phyloP scores from a whole-genome alignment of 768 basidiomycete species.

The Rhodotorula babjevae region DNA sequence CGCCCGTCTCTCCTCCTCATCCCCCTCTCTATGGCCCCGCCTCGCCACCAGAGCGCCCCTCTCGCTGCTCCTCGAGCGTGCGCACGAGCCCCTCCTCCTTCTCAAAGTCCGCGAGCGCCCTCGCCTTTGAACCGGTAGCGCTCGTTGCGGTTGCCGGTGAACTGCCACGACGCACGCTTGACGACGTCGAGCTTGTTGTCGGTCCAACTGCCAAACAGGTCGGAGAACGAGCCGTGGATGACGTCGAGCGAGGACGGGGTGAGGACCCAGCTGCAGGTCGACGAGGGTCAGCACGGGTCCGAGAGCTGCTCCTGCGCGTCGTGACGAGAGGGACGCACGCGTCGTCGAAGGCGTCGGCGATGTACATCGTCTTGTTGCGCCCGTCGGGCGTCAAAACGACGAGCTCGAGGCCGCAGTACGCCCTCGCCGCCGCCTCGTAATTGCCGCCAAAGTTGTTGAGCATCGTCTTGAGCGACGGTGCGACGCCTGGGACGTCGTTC shows the following conservation, averaged over 20 bases:
- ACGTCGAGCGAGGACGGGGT: slow-evolving; percentile 27
- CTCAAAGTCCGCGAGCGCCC: background rate
- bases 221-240: slow-evolving; percentile 18
- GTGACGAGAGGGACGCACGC: slow-evolving; percentile 14
- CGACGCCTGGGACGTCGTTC: slow-evolving; percentile 37
- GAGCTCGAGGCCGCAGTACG: slow-evolving; percentile 40
- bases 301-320: too few species aligned
- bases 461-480: slow-evolving; percentile 40
- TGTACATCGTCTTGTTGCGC: slow-evolving; percentile 19
- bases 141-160: slow-evolving; percentile 37
- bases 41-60: too few species aligned
- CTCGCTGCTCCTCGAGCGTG: too few species aligned
- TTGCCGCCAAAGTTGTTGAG: slow-evolving; percentile 34
- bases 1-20: too few species aligned
- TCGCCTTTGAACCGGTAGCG: slow-evolving; percentile 14
- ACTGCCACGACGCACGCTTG: slow-evolving; percentile 15
- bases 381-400: slow-evolving; percentile 33
- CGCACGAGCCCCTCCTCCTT: too few species aligned
- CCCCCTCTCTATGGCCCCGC: too few species aligned
- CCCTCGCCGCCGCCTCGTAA: slow-evolving; percentile 24
- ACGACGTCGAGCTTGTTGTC: slow-evolving; percentile 21
- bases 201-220: background rate
- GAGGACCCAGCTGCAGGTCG: slow-evolving; percentile 13
- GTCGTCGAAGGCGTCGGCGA: slow-evolving; percentile 41
- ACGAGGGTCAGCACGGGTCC: too few species aligned